These are phyloP conservation scores for Nannochloropsis gaditana DNA, from an alignment of 108 stramenopile species.

Conservation along the genomic window DNA sequence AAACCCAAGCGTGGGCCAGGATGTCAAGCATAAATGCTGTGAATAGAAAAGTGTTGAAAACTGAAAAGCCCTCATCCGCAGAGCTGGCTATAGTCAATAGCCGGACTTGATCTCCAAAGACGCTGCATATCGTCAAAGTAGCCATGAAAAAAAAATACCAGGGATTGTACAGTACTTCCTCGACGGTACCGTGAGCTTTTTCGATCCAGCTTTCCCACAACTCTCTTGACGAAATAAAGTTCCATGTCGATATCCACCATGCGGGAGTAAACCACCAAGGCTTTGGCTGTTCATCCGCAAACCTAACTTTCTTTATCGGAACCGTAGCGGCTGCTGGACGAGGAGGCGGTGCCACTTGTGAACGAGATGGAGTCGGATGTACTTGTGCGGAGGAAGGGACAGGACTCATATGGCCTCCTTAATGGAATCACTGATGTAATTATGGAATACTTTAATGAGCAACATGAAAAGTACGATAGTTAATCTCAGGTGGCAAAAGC, in stretches of 20 bases:
- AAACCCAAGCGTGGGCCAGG: background rate
- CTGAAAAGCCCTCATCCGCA: background rate
- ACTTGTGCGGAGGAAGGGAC: too few relatives aligned
- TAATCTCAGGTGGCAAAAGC: too few relatives aligned
- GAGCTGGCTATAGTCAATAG: background rate
- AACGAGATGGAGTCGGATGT: too few relatives aligned
- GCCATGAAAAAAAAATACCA: background rate
- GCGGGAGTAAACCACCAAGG: background rate
- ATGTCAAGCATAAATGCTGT: background rate
- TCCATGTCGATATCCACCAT: background rate
- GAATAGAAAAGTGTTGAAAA: background rate
- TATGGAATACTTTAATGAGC: too few relatives aligned
- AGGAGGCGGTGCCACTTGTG: too few relatives aligned
- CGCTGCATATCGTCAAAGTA: background rate
- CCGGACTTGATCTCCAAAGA: background rate
- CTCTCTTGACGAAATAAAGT: background rate
- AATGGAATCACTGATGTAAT: too few relatives aligned
- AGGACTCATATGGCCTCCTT: too few relatives aligned
- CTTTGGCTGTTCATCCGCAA: slow-evolving; percentile 2
- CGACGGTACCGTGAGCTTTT: background rate
- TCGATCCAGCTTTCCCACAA: background rate
- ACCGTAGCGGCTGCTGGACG: too few relatives aligned
- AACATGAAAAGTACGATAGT: too few relatives aligned
- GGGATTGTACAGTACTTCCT: background rate
- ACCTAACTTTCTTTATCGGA: background rate